Evolutionary conservation across 164 flowering plant genomes (phyloP).

Genomic region (Vitis cinerea): DNA sequence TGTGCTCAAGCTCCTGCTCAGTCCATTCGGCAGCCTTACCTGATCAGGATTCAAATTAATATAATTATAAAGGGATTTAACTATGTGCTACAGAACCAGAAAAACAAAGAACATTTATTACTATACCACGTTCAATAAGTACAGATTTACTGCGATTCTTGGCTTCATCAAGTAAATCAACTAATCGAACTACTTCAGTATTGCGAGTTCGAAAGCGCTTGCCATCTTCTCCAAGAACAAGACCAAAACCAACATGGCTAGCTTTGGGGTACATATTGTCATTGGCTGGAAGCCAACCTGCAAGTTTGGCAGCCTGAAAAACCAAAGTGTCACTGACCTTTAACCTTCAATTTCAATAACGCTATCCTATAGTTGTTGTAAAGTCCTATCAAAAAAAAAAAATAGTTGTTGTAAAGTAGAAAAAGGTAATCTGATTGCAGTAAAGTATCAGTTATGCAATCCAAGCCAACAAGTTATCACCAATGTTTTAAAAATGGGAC

Average conservation of each 20-base stretch:
- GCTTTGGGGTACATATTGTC: slow-evolving; percentile 58
- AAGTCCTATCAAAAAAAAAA: no score
- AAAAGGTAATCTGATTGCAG: background rate
- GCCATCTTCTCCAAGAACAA: slow-evolving; percentile 97
- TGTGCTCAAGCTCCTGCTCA: slow-evolving; percentile 72
- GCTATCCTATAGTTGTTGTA: background rate
- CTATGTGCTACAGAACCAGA: background rate
- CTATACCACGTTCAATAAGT: slow-evolving; percentile 70
- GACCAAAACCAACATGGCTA: slow-evolving; percentile 95
- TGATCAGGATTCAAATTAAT: slow-evolving; percentile 22
- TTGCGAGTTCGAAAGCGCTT: slow-evolving; percentile 86
- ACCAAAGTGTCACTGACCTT: background rate
- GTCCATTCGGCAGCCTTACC: slow-evolving; percentile 82
- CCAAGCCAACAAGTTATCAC: no score
- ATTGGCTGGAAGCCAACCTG: slow-evolving; percentile 84
- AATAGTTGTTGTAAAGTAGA: background rate
- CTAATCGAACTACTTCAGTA: slow-evolving; percentile 80
- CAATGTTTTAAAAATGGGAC: no score
- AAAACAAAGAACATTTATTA: background rate
- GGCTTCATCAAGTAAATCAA: slow-evolving; percentile 97
- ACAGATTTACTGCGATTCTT: slow-evolving; percentile 73
- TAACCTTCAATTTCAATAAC: background rate
- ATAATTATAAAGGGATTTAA: background rate
- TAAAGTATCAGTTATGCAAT: background rate
- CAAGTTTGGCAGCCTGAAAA: slow-evolving; percentile 79